A percentile compares a stretch with the other conserved stretches of the same genome.
Conservation (phyloP, 2,329 filamentous ascomycete genomes). For the Epichloe amarillans region DNA sequence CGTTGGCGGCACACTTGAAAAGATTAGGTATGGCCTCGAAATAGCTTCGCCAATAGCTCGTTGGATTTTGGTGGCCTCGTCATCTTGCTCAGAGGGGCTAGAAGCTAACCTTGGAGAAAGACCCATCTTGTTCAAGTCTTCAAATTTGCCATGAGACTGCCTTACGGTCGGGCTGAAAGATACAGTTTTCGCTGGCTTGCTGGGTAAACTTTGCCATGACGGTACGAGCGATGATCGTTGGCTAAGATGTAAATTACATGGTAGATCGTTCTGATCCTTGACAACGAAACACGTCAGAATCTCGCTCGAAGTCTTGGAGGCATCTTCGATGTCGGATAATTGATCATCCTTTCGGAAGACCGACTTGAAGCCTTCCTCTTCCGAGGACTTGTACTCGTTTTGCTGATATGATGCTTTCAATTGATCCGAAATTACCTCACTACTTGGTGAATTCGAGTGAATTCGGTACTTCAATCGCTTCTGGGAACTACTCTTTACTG, state of each 20-base stretch:
- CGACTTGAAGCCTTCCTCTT: not conserved
- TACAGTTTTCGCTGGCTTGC: conserved; percentile 4
- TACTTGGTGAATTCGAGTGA: not conserved
- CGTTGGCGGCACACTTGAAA: conserved; percentile 16
- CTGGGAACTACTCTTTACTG: not conserved
- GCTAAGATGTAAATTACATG: not conserved
- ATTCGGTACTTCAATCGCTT: not conserved
- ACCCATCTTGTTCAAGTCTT: not conserved
- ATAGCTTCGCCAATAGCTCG: conserved; percentile 1
- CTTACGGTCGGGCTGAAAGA: not conserved
- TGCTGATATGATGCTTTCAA: not conserved
- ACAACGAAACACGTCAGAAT: not conserved
- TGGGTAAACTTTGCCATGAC: conserved; percentile 32
- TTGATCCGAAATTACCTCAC: not conserved
- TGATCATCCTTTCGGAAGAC: not conserved
- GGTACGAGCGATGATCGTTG: not conserved
- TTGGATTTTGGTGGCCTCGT: conserved; percentile 2
- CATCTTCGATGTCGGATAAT: not conserved
- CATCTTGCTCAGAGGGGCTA: not conserved
- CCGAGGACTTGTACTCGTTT: not conserved
- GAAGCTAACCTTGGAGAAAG: not conserved
- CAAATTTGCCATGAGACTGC: not conserved
- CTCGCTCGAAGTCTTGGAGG: not conserved
- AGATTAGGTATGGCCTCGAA: conserved; percentile 10
- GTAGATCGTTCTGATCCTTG: not conserved